A percentile compares a stretch with the other conserved stretches of the same genome.
Evolutionary conservation across 2,329 filamentous ascomycete species (phyloP).

Genomic region (Corynespora cassiicola): DNA sequence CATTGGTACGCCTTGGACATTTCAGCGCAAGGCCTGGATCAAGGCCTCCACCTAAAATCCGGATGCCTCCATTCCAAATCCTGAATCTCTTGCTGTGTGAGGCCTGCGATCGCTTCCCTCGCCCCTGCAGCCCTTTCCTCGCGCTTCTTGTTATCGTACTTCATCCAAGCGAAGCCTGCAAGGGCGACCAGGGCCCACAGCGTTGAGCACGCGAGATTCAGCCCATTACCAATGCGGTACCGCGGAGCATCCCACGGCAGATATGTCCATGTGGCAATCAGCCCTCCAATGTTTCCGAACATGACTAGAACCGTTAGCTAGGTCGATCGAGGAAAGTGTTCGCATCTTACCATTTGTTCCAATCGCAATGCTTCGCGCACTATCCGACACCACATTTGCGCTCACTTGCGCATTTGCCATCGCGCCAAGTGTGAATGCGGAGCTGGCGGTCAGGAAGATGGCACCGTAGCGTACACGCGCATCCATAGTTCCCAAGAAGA

Average conservation of each 20-base stretch:
- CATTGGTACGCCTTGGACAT: no score
- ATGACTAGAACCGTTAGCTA: constrained; percentile 62
- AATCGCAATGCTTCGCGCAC: constrained; percentile 55
- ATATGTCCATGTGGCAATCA: constrained; percentile 69
- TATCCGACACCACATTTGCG: constrained; percentile 74
- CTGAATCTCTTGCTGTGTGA: constrained; percentile 61
- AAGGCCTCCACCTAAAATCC: constrained; percentile 62
- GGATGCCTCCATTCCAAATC: constrained; percentile 71
- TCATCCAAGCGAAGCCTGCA: constrained; percentile 63
- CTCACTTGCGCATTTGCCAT: constrained; percentile 69
- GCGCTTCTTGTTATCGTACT: constrained; percentile 64
- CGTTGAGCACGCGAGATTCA: constrained; percentile 64
- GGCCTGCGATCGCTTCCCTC: constrained; percentile 54
- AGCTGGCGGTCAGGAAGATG: constrained; percentile 69
- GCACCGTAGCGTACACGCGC: constrained; percentile 67
- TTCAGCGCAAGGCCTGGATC: constrained; percentile 17
- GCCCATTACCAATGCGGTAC: constrained; percentile 71
- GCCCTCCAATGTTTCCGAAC: constrained; percentile 71
- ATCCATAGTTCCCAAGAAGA: constrained; percentile 65
- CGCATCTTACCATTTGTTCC: constrained; percentile 20
- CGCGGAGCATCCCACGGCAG: constrained; percentile 66
- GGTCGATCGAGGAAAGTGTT: no score
- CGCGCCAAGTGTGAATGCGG: constrained; percentile 66
- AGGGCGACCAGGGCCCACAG: constrained; percentile 14
- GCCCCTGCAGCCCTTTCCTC: constrained; percentile 59